These are phyloP conservation scores for Talaromyces borbonicus DNA, from an alignment of 495 filamentous ascomycete genomes.

Conservation along the genomic window DNA sequence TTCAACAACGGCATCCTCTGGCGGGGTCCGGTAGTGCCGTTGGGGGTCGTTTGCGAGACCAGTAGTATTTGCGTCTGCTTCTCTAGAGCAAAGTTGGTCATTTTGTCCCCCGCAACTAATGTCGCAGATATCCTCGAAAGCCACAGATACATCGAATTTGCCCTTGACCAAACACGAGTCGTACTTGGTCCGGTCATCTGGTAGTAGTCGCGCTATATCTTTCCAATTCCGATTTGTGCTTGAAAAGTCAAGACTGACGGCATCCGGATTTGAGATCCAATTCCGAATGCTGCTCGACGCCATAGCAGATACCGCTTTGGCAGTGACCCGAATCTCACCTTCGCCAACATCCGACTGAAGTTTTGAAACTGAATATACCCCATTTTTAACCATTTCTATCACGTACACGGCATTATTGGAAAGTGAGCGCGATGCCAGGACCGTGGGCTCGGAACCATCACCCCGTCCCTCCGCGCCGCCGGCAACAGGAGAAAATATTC, in stretches of 20 bases:
- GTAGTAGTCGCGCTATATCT: conserved; percentile 28
- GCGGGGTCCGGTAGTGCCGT: neutral
- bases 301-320: conserved; percentile 15
- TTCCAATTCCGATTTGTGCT: conserved; percentile 24
- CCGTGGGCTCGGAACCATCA: conserved; percentile 18
- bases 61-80: neutral
- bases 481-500: conserved; percentile 9
- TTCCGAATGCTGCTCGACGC: neutral
- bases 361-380: conserved; percentile 62
- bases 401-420: conserved; percentile 52
- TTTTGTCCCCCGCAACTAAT: no score
- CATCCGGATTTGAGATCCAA: conserved; percentile 26
- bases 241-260: conserved; percentile 22
- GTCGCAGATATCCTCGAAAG: conserved; percentile 14
- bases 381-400: conserved; percentile 57
- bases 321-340: conserved; percentile 24
- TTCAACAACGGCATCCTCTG: neutral
- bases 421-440: conserved; percentile 59
- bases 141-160: conserved; percentile 24
- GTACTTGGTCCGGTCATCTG: conserved; percentile 20
- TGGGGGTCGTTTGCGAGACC: neutral
- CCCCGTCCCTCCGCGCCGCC: conserved; percentile 23
- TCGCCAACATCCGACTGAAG: conserved; percentile 53
- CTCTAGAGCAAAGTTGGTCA: no score
- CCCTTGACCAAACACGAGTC: conserved; percentile 15